Conservation (phyloP, 2,329 filamentous ascomycete genomes). For the Aspergillus floridensis region DNA sequence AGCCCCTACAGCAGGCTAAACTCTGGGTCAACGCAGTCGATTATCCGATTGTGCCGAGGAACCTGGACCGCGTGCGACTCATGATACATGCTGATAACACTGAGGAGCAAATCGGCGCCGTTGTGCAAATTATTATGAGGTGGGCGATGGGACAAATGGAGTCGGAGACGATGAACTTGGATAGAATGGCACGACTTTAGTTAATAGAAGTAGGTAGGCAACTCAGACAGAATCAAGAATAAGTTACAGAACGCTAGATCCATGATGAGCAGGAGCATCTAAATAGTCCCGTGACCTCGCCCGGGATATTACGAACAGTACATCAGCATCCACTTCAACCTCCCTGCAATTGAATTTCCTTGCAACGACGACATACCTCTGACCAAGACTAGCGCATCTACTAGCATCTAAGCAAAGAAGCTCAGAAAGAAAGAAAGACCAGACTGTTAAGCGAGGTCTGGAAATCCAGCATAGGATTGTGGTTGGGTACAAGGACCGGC, state of each 20-base stretch:
- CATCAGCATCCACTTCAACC: too few species aligned
- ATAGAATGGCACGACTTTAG: neutral
- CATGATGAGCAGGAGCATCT: too few species aligned
- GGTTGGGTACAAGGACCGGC: neutral
- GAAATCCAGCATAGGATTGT: neutral
- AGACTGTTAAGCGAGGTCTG: neutral
- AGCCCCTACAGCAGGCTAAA: neutral
- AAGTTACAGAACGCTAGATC: neutral
- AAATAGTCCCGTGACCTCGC: too few species aligned
- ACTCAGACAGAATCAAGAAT: neutral
- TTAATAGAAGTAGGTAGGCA: neutral
- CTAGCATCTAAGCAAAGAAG: neutral
- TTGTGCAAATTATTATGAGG: conserved; percentile 5
- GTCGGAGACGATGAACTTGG: neutral
- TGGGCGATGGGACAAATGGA: conserved; percentile 3
- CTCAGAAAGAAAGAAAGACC: neutral
- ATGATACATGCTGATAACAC: conserved; percentile 14
- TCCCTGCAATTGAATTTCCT: too few species aligned
- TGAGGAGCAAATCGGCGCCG: conserved; percentile 1
- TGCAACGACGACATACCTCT: neutral
- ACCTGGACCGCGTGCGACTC: conserved; percentile 10
- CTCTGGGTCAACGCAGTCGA: conserved; percentile 13
- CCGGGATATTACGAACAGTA: too few species aligned
- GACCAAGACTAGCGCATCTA: too few species aligned
- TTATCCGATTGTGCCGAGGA: conserved; percentile 7